Evolutionary conservation across 306 rosid genomes (phyloP).

Genomic region (Pterocarpus macrocarpus): DNA sequence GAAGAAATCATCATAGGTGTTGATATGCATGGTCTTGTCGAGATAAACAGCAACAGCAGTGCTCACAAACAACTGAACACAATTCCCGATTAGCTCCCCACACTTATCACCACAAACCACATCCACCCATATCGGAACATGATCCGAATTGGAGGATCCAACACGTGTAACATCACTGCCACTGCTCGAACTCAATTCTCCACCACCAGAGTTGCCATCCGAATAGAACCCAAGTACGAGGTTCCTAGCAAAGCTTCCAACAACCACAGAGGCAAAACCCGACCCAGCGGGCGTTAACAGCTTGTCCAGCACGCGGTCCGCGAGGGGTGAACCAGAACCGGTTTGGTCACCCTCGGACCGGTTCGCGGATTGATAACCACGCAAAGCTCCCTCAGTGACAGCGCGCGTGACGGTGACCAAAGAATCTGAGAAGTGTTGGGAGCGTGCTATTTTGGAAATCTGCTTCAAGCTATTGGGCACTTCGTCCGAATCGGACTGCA

Average conservation of each 20-base stretch:
- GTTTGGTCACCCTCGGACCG: constrained; percentile 28
- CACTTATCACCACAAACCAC: constrained; percentile 60
- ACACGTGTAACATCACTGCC: constrained; percentile 10
- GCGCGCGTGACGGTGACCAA: constrained; percentile 63
- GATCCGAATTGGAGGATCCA: constrained; percentile 39
- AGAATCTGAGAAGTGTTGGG: constrained; percentile 67
- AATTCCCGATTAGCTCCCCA: constrained; percentile 69
- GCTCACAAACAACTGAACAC: constrained; percentile 79
- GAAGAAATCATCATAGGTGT: constrained; percentile 76
- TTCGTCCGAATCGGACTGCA: constrained; percentile 73
- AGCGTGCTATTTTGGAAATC: constrained; percentile 71
- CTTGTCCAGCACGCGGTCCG: constrained; percentile 64
- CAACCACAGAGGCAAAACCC: constrained; percentile 78
- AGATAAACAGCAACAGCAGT: constrained; percentile 81
- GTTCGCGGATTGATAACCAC: constrained; percentile 54
- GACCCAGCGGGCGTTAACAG: constrained; percentile 70
- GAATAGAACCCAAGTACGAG: constrained; percentile 65
- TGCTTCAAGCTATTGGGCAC: constrained; percentile 79
- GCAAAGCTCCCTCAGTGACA: constrained; percentile 63
- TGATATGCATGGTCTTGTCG: constrained; percentile 85
- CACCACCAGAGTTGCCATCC: constrained; percentile 40
- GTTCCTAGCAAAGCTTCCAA: constrained; percentile 90
- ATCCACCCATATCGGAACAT: constrained; percentile 60
- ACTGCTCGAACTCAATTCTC: constrained; percentile 44
- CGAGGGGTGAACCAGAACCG: constrained; percentile 36